Percentiles rank a stretch among this genome's conserved stretches.
Conservation (phyloP, 192 early-diverging fungal genomes). For the Rhizoclosmatium globosum region DNA sequence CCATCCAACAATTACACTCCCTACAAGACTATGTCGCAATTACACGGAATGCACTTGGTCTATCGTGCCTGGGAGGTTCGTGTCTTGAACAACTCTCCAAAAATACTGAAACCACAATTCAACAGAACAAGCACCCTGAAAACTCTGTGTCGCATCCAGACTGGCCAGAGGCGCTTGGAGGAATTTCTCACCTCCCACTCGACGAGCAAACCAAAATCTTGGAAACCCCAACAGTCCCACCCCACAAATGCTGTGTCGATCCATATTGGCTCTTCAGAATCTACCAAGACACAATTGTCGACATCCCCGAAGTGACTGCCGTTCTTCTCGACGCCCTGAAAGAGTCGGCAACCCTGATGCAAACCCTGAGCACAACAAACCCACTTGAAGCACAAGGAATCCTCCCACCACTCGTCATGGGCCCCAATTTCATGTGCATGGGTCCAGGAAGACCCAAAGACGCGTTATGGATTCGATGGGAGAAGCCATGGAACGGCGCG, state of each 20-base stretch:
- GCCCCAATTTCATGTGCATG: slow-evolving; percentile 45
- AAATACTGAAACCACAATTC: background rate
- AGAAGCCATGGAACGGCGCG: slow-evolving; percentile 49
- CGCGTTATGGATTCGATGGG: slow-evolving; percentile 54
- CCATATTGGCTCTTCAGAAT: slow-evolving; percentile 64
- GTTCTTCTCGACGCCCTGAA: slow-evolving; percentile 49
- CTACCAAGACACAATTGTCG: slow-evolving; percentile 60
- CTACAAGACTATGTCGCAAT: slow-evolving; percentile 53
- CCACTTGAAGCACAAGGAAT: slow-evolving; percentile 20
- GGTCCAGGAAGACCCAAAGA: slow-evolving; percentile 38
- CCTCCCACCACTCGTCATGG: slow-evolving; percentile 34
- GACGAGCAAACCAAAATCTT: slow-evolving; percentile 47
- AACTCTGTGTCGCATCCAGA: slow-evolving; percentile 48
- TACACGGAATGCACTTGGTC: slow-evolving; percentile 57
- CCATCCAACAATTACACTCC: slow-evolving; percentile 60
- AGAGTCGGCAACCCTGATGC: slow-evolving; percentile 40
- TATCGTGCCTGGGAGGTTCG: slow-evolving; percentile 60
- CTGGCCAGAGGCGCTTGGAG: slow-evolving; percentile 35
- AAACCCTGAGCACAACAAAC: background rate
- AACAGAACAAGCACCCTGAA: slow-evolving; percentile 47
- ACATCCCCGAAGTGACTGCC: slow-evolving; percentile 40
- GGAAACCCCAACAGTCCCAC: slow-evolving; percentile 45
- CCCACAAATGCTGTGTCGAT: slow-evolving; percentile 55
- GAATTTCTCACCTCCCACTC: slow-evolving; percentile 41
- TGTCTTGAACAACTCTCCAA: background rate